Base-by-base conservation (phyloP, 2,329 filamentous ascomycete genomes). In the Aspergillus sp. region DNA sequence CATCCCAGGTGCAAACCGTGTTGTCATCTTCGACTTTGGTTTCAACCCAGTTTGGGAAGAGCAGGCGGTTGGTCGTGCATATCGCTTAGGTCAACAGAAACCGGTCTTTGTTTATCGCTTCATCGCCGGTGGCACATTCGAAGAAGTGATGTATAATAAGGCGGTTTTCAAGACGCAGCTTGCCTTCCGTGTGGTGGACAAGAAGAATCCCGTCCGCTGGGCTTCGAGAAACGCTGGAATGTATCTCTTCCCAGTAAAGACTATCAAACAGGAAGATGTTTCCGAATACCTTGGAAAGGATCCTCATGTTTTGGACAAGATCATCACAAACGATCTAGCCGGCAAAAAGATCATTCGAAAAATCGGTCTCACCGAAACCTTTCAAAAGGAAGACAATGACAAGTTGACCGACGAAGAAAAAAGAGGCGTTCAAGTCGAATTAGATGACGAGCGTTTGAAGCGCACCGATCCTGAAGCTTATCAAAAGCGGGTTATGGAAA, bases 91-190 rank as follows among this genome's bases (percentile, higher is more conserved):
- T 0, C 90, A 96, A 64, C 72, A 69, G 32, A 93, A 90, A 55
- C 75, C 78, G 0, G 90, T 95, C 1, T 90, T 79, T 59, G 89
- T 96, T 1, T 96, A 96, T 66, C 85, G 86, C 12, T 82, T 96
- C 49, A 71, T 90, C 27, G 73, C 82, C 8, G 87, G 82, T 2
- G 90, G 89, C 2, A 93, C 89, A 0, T 90, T 85, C 53, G 90
- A 96, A 61, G 79, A 85, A 33, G 75, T 77, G 7, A 69, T 94
- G 37, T 81, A 90, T 53, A 85, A 88, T 62, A 82, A 80, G 48
- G 76, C 83, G 2, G 72, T 94, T 2, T 95, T 90, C 76, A 96
- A 96, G 65, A 83, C 76, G 29, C 87, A 93, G 59, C 73, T 96
- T 36, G 81, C 88, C 4, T 81, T 79, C 33, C 81, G 88, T 10